Evolutionary conservation across 2,329 filamentous ascomycete genomes (phyloP).

Genomic region (Huntiella moniliformis): DNA sequence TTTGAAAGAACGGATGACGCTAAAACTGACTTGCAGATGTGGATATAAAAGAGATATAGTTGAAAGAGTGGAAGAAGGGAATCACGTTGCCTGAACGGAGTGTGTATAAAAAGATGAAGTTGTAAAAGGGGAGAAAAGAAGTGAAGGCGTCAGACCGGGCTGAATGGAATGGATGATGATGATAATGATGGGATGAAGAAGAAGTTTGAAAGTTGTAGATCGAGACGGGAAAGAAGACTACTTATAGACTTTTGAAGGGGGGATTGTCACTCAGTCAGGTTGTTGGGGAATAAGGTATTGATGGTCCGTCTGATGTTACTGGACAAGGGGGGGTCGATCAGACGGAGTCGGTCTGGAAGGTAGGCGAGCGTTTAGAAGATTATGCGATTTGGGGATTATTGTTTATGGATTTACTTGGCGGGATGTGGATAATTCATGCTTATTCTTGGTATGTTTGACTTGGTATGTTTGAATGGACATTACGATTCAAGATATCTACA

Average conservation of each 20-base stretch:
- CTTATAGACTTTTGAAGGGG: background rate
- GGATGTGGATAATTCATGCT: too few relatives aligned
- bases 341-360: too few relatives aligned
- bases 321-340: background rate
- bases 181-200: slow-evolving; percentile 2
- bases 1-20: slow-evolving; percentile 13
- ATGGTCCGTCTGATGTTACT: slow-evolving; percentile 1
- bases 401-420: background rate
- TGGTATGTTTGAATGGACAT: too few relatives aligned
- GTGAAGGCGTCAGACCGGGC: slow-evolving; percentile 6
- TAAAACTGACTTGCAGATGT: slow-evolving; percentile 6
- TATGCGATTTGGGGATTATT: background rate
- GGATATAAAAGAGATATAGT: slow-evolving; percentile 12
- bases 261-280: background rate
- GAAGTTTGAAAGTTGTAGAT: too few relatives aligned
- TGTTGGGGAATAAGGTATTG: background rate
- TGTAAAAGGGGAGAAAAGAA: slow-evolving; percentile 7
- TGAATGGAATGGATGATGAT: slow-evolving; percentile 2
- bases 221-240: background rate
- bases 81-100: too few relatives aligned
- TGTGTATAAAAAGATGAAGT: too few relatives aligned
- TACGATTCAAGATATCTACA: too few relatives aligned
- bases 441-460: too few relatives aligned
- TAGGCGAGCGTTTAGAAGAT: too few relatives aligned
- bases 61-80: background rate